Percentiles rank a stretch among this genome's conserved stretches.
Evolutionary conservation across 2,329 filamentous ascomycete species (phyloP).

Genomic region (Pseudogymnoascus sp.): DNA sequence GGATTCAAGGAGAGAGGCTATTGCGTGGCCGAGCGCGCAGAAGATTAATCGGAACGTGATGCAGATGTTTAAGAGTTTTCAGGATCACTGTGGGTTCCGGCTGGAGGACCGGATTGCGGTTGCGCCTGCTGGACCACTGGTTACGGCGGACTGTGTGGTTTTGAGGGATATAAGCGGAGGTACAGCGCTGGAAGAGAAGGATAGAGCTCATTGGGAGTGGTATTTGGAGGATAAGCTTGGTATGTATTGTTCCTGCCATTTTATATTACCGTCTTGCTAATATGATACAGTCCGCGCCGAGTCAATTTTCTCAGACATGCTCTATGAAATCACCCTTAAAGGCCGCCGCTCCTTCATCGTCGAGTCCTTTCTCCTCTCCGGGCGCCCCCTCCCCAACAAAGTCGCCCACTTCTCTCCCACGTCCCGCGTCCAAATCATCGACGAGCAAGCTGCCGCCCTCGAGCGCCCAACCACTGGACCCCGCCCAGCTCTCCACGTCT

Average conservation of each 20-base stretch:
- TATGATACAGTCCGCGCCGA: slow-evolving; percentile 48
- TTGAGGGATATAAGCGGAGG: slow-evolving; percentile 49
- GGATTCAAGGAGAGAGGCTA: slow-evolving; percentile 32
- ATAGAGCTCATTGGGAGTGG: slow-evolving; percentile 40
- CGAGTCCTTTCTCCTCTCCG: slow-evolving; percentile 44
- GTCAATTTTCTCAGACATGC: slow-evolving; percentile 60
- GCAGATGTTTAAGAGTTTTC: slow-evolving; percentile 65
- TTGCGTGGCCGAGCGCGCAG: slow-evolving; percentile 53
- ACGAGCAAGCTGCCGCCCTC: slow-evolving; percentile 17
- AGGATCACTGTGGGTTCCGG: slow-evolving; percentile 63
- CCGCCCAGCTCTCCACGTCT: slow-evolving; percentile 34
- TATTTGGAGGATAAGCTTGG: slow-evolving; percentile 35
- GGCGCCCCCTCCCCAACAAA: slow-evolving; percentile 38
- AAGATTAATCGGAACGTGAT: slow-evolving; percentile 60
- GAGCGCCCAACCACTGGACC: slow-evolving; percentile 14
- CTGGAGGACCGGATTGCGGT: slow-evolving; percentile 62
- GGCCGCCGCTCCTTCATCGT: slow-evolving; percentile 54
- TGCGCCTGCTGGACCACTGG: slow-evolving; percentile 40
- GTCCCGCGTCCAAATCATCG: slow-evolving; percentile 22
- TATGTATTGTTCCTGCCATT: slow-evolving; percentile 17
- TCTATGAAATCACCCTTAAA: slow-evolving; percentile 54
- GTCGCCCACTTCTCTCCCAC: slow-evolving; percentile 21
- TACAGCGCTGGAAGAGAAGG: slow-evolving; percentile 26
- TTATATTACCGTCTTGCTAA: slow-evolving; percentile 15
- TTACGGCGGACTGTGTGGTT: slow-evolving; percentile 48